phyloP scores from a whole-genome alignment of 2,329 filamentous ascomycete species.

The Fusarium gaditjirri region DNA sequence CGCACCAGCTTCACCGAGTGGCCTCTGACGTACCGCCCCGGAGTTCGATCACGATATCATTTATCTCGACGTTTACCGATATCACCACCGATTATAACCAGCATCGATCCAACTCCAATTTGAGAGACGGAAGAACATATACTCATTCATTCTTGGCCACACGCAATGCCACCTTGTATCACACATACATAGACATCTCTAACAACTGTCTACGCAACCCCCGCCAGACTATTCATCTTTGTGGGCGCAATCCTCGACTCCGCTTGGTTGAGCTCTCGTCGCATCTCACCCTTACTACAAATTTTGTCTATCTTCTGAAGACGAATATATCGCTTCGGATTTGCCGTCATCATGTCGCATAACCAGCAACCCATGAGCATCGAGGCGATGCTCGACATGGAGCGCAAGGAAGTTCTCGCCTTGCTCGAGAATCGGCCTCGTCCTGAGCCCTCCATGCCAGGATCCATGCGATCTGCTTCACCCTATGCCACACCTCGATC shows the following conservation, averaged over 20 bases:
- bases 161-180: slow-evolving; percentile 33
- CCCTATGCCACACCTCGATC: slow-evolving; percentile 69
- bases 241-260: slow-evolving; percentile 16
- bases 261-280: not conserved
- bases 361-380: slow-evolving; percentile 71
- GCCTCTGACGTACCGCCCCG: slow-evolving; percentile 29
- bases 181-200: slow-evolving; percentile 14
- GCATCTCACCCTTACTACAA: not conserved
- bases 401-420: slow-evolving; percentile 77
- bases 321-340: not conserved
- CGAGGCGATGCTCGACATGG: slow-evolving; percentile 80
- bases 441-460: slow-evolving; percentile 40
- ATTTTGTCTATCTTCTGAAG: not conserved
- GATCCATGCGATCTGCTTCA: slow-evolving; percentile 60
- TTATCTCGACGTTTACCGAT: slow-evolving; percentile 1
- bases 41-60: slow-evolving; percentile 22
- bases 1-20: slow-evolving; percentile 32
- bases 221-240: slow-evolving; percentile 18
- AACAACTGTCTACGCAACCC: slow-evolving; percentile 7
- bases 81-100: not conserved
- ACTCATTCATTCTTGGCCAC: slow-evolving; percentile 1
- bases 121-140: slow-evolving; percentile 5
- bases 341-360: slow-evolving; percentile 48
- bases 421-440: slow-evolving; percentile 67
- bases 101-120: slow-evolving; percentile 1